These are phyloP conservation scores for Castanospermum australe DNA, from an alignment of 306 rosid species.

Conservation along the genomic window DNA sequence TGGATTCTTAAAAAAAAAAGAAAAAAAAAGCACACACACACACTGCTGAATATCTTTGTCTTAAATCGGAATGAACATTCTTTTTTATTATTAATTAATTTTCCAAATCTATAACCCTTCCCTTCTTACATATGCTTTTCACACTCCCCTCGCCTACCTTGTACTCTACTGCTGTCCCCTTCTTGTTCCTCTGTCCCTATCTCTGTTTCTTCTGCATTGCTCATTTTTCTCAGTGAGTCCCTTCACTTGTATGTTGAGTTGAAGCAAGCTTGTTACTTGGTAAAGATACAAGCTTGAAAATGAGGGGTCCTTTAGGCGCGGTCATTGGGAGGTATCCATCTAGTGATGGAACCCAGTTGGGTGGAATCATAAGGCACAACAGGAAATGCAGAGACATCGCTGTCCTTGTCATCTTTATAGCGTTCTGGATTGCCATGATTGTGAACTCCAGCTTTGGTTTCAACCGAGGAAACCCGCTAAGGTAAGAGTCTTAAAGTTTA, in stretches of 20 bases:
- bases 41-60: conserved; percentile 43
- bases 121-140: neutral
- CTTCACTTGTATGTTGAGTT: conserved; percentile 16
- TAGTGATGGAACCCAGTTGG: conserved; percentile 76
- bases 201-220: neutral
- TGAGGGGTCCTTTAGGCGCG: conserved; percentile 96
- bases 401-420: conserved; percentile 70
- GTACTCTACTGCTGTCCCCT: conserved; percentile 36
- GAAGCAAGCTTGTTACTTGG: conserved; percentile 23
- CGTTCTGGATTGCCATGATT: conserved; percentile 92
- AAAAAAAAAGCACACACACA: no score
- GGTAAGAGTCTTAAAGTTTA: conserved; percentile 48
- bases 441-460: conserved; percentile 99
- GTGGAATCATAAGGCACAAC: conserved; percentile 81
- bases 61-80: neutral
- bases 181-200: neutral
- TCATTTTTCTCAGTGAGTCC: neutral
- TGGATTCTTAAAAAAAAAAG: neutral
- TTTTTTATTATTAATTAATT: neutral
- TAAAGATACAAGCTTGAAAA: conserved; percentile 29
- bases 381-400: conserved; percentile 84
- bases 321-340: conserved; percentile 84
- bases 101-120: conserved; percentile 53
- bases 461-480: conserved; percentile 84
- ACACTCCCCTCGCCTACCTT: conserved; percentile 18